Percentiles rank a stretch among this genome's conserved stretches.
These are phyloP conservation scores for Tricholoma flavovirens DNA, from an alignment of 768 basidiomycete species.

Conservation along the genomic window DNA sequence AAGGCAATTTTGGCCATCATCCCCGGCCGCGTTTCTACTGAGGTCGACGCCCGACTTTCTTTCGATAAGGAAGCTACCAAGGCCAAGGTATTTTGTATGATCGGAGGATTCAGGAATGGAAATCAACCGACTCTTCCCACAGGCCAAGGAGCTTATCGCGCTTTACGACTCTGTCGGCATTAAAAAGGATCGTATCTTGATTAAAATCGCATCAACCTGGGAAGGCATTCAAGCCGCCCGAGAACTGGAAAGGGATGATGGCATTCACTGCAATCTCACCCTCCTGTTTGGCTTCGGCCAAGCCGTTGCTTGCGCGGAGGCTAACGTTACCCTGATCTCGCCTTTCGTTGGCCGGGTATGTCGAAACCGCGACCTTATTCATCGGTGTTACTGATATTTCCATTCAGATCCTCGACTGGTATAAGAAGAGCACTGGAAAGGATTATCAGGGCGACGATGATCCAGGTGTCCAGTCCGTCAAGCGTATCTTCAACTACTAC, in stretches of 20 bases:
- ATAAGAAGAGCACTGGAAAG: slow-evolving; percentile 90
- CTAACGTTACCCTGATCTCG: slow-evolving; percentile 96
- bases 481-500: slow-evolving; percentile 99
- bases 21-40: slow-evolving; percentile 97
- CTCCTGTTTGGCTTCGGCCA: slow-evolving; percentile 98
- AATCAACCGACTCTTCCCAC: not conserved
- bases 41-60: slow-evolving; percentile 96
- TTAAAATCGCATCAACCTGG: slow-evolving; percentile 99
- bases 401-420: slow-evolving; percentile 92
- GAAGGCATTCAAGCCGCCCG: slow-evolving; percentile 99
- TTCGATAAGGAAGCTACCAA: slow-evolving; percentile 94
- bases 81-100: slow-evolving; percentile 52
- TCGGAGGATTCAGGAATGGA: not conserved
- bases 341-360: slow-evolving; percentile 97
- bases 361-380: slow-evolving; percentile 15
- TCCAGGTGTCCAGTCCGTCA: slow-evolving; percentile 93
- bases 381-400: slow-evolving; percentile 1
- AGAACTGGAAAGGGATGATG: slow-evolving; percentile 86
- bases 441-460: slow-evolving; percentile 87
- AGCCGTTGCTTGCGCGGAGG: slow-evolving; percentile 98
- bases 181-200: slow-evolving; percentile 88
- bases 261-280: slow-evolving; percentile 98
- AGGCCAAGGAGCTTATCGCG: slow-evolving; percentile 84
- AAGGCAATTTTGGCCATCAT: slow-evolving; percentile 93
- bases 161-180: slow-evolving; percentile 95